Evolutionary conservation across 768 basidiomycete genomes (phyloP).

Genomic region (Leccinum ochraceum): DNA sequence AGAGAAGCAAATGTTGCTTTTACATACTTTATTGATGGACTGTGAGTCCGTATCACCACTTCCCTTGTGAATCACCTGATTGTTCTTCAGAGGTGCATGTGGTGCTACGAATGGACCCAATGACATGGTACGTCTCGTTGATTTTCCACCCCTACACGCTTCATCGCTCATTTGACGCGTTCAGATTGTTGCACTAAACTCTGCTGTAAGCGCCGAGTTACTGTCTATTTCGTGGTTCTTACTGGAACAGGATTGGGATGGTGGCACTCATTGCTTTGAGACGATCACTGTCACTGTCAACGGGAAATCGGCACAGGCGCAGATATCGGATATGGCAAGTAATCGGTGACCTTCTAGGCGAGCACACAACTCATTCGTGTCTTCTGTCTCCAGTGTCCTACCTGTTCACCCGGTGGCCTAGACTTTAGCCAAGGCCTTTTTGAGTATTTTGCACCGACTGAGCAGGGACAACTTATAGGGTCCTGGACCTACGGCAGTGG

Average conservation of each 20-base stretch:
- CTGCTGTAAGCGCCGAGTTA: slow-evolving; percentile 32
- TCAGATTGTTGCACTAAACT: slow-evolving; percentile 48
- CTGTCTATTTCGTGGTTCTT: neutral
- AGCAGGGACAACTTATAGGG: slow-evolving; percentile 39
- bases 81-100: slow-evolving; percentile 43
- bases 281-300: slow-evolving; percentile 43
- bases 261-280: slow-evolving; percentile 44
- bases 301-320: slow-evolving; percentile 41
- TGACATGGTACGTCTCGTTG: slow-evolving; percentile 28
- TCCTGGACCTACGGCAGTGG: slow-evolving; percentile 41
- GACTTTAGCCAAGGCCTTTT: slow-evolving; percentile 53
- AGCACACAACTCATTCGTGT: neutral
- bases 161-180: neutral
- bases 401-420: slow-evolving; percentile 42
- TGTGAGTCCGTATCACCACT: slow-evolving; percentile 15
- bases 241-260: slow-evolving; percentile 39
- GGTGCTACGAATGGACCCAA: slow-evolving; percentile 21
- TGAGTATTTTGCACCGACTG: slow-evolving; percentile 36
- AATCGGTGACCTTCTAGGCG: neutral
- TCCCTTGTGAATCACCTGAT: neutral
- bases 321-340: slow-evolving; percentile 46
- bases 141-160: neutral
- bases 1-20: slow-evolving; percentile 21
- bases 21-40: slow-evolving; percentile 31
- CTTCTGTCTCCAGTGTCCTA: slow-evolving; percentile 36